Evolutionary conservation across 768 basidiomycete species (phyloP), one percentile per base, ranked within the genome.

Genomic region (Serendipita sp.): DNA sequence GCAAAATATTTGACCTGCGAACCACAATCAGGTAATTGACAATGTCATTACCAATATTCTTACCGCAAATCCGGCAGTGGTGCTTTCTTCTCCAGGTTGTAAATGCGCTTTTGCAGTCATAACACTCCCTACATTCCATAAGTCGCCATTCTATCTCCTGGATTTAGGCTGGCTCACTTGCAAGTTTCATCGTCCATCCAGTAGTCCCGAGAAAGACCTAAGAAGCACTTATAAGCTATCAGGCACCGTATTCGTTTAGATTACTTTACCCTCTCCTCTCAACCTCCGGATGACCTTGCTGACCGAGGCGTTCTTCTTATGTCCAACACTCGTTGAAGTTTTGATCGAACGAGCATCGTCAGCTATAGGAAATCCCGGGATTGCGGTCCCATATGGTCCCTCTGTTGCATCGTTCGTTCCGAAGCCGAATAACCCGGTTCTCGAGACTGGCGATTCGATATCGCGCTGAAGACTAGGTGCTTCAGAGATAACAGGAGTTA

Each of bases 101-200:
- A 75, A 99, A 99, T 58, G 88, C 79, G 67, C 88, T 90, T 73
- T 91, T 91, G 76, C 93, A 96, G 73, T 94, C 93, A 71, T 91
- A 95, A 70, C 93, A 95, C 70, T 96, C 92, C 33, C 55, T 60
- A 18, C 8, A 60, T n/a, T 52, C 40, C 40, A 50, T 50, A 5
- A 18, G 48, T 50, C 48, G 2, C 18, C n/a, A 8, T 18, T 50
- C 18, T n/a, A 40, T n/a, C n/a, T 18, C 8, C n/a, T 31, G 48
- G 3, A 27, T 37, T 10, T 5, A 3, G 8, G 34, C 16, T 36
- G 4, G 16, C 55, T 29, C 34, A 60, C 71, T 88, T 96, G 69
- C 90, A 91, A 64, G 88, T 87, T 70, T 91, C 91, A 70, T 97
- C 94, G 66, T 92, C 90, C 93, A 98, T 97, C 96, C 96, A 99